A percentile compares a stretch with the other conserved stretches of the same genome.
These are phyloP conservation scores for Exophiala lecanii-corni DNA, from an alignment of 2,329 filamentous ascomycete species.

Conservation along the genomic window DNA sequence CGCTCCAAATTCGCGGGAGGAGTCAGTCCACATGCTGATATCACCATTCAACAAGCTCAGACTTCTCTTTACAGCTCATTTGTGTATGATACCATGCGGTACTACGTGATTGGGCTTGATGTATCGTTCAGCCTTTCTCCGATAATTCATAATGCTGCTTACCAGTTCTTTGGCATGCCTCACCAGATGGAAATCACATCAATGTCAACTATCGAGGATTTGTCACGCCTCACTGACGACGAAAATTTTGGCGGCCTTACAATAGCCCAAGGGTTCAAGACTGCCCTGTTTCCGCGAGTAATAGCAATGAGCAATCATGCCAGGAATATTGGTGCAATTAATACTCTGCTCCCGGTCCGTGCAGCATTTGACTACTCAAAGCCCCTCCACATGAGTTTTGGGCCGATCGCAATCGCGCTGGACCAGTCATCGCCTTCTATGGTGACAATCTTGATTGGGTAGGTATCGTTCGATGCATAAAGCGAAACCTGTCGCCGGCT, in stretches of 20 bases:
- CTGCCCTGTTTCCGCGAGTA: conserved; percentile 35
- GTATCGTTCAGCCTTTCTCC: conserved; percentile 39
- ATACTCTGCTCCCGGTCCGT: conserved; percentile 39
- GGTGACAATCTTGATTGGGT: conserved; percentile 82
- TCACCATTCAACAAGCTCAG: conserved; percentile 29
- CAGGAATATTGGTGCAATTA: conserved; percentile 39
- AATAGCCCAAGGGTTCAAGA: conserved; percentile 39
- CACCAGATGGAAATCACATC: conserved; percentile 36
- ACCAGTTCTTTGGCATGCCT: conserved; percentile 34
- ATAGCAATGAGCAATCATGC: conserved; percentile 37
- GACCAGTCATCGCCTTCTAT: conserved; percentile 53
- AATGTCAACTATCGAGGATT: conserved; percentile 31
- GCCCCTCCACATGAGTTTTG: neutral
- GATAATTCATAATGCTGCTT: conserved; percentile 39
- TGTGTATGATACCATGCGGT: conserved; percentile 33
- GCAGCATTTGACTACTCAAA: conserved; percentile 30
- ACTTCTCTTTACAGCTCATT: conserved; percentile 37
- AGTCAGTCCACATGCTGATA: conserved; percentile 29
- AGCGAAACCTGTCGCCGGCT: conserved; percentile 52
- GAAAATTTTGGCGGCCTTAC: conserved; percentile 39
- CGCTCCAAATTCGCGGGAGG: neutral
- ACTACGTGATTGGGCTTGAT: conserved; percentile 38
- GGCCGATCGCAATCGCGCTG: conserved; percentile 55
- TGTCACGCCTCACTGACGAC: conserved; percentile 34
- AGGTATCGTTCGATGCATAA: conserved; percentile 68